These are phyloP conservation scores for Rhynchosporium agropyri DNA, from an alignment of 2,329 filamentous ascomycete genomes.

Conservation along the genomic window DNA sequence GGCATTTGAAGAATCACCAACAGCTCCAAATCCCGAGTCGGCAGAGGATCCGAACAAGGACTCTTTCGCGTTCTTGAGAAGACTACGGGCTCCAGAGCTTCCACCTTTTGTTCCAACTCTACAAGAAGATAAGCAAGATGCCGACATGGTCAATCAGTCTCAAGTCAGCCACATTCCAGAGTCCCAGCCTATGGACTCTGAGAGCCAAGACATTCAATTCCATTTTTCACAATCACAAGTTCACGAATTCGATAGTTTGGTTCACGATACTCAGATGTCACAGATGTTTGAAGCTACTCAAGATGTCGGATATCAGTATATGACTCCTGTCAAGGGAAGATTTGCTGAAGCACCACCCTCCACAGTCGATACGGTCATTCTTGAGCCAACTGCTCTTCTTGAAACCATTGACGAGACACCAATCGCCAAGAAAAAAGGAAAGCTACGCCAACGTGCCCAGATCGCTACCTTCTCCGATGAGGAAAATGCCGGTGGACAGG, in stretches of 20 bases:
- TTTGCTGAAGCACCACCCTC: constrained; percentile 68
- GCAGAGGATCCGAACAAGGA: constrained; percentile 41
- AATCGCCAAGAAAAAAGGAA: constrained; percentile 62
- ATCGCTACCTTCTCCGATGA: constrained; percentile 48
- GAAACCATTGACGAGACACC: constrained; percentile 63
- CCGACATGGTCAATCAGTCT: constrained; percentile 53
- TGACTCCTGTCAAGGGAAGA: constrained; percentile 69
- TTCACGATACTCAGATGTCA: constrained; percentile 65
- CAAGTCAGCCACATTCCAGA: constrained; percentile 42
- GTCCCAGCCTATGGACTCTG: constrained; percentile 46
- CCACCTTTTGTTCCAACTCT: constrained; percentile 50
- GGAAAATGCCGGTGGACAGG: constrained; percentile 34
- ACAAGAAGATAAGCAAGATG: constrained; percentile 47
- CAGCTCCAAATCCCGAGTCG: constrained; percentile 30
- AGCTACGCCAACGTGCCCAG: constrained; percentile 52
- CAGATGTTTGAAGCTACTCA: constrained; percentile 77
- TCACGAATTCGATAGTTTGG: constrained; percentile 59
- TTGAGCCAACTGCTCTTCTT: constrained; percentile 43
- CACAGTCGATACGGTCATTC: constrained; percentile 70
- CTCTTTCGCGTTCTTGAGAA: constrained; percentile 53
- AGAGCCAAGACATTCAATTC: constrained; percentile 50
- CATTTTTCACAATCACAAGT: constrained; percentile 64
- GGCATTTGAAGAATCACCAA: constrained; percentile 34
- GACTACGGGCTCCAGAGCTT: constrained; percentile 53
- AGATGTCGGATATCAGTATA: constrained; percentile 74